Evolutionary conservation across 2,329 filamentous ascomycete species (phyloP).

Genomic region (Colletotrichum sp.): DNA sequence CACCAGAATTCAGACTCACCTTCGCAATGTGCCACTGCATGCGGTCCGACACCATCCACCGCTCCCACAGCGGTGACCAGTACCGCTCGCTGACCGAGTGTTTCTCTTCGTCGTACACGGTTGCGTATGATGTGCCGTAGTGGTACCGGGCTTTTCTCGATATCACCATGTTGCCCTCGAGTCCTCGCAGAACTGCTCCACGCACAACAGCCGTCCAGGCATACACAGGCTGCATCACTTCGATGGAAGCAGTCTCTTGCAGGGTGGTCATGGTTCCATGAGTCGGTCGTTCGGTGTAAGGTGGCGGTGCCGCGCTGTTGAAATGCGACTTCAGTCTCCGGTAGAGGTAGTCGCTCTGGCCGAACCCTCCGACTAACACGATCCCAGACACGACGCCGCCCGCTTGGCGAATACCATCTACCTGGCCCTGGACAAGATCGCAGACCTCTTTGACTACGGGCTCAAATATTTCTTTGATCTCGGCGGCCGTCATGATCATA

Average conservation of each 20-base stretch:
- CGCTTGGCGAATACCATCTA: constrained; percentile 65
- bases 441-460: constrained; percentile 76
- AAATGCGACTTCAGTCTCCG: constrained; percentile 74
- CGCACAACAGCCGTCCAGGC: constrained; percentile 83
- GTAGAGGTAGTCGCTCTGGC: constrained; percentile 80
- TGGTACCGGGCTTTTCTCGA: constrained; percentile 76
- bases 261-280: constrained; percentile 58
- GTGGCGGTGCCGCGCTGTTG: constrained; percentile 59
- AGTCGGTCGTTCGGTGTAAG: constrained; percentile 73
- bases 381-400: constrained; percentile 74
- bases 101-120: constrained; percentile 77
- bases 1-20: constrained; percentile 46
- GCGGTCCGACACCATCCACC: constrained; percentile 82
- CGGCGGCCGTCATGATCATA: constrained; percentile 71
- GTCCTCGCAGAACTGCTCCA: constrained; percentile 75
- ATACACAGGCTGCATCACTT: constrained; percentile 83
- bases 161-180: constrained; percentile 82
- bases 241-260: constrained; percentile 63
- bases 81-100: constrained; percentile 77
- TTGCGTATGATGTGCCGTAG: constrained; percentile 83
- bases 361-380: constrained; percentile 82
- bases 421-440: constrained; percentile 71
- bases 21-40: constrained; percentile 90
- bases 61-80: constrained; percentile 80
- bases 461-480: constrained; percentile 77